Evolutionary conservation across 371 early-diverging fungal species (phyloP).

Genomic region (Basidiobolus meristosporus): DNA sequence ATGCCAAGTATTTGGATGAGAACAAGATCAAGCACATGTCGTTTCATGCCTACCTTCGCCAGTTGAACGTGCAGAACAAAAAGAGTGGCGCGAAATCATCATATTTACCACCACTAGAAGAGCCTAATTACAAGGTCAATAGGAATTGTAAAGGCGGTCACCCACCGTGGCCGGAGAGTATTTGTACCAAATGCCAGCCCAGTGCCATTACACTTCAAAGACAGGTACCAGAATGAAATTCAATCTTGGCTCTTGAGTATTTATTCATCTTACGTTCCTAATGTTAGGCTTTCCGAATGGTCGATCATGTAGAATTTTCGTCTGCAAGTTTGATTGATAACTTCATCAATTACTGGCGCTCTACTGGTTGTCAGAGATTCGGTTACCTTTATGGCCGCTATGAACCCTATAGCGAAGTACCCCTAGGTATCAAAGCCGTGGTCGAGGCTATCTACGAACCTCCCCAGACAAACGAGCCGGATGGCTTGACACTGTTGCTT

Average conservation of each 20-base stretch:
- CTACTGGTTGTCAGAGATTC: conserved; percentile 79
- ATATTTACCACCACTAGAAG: conserved; percentile 66
- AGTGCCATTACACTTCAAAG: conserved; percentile 77
- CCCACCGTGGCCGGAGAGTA: conserved; percentile 81
- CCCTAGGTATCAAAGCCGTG: conserved; percentile 92
- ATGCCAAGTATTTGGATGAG: conserved; percentile 60
- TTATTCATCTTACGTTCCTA: too few species aligned
- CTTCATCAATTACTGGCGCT: conserved; percentile 78
- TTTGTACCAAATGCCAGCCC: conserved; percentile 96
- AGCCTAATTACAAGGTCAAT: conserved; percentile 56
- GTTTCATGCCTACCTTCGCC: conserved; percentile 79
- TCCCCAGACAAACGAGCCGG: conserved; percentile 64
- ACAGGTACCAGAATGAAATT: too few species aligned
- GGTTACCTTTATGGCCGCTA: conserved; percentile 94
- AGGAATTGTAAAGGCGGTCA: conserved; percentile 67
- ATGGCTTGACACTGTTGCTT: conserved; percentile 53
- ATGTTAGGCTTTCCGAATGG: conserved; percentile 90
- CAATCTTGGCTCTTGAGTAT: too few species aligned
- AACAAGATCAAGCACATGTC: conserved; percentile 95
- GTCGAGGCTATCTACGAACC: conserved; percentile 94
- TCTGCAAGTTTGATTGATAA: conserved; percentile 63
- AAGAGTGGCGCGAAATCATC: conserved; percentile 17
- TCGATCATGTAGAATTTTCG: conserved; percentile 98
- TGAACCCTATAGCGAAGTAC: conserved; percentile 80
- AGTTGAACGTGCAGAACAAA: conserved; percentile 37